A percentile compares a stretch with the other conserved stretches of the same genome.
Conservation (phyloP, 116 monocot species). For the Zostera marina region DNA sequence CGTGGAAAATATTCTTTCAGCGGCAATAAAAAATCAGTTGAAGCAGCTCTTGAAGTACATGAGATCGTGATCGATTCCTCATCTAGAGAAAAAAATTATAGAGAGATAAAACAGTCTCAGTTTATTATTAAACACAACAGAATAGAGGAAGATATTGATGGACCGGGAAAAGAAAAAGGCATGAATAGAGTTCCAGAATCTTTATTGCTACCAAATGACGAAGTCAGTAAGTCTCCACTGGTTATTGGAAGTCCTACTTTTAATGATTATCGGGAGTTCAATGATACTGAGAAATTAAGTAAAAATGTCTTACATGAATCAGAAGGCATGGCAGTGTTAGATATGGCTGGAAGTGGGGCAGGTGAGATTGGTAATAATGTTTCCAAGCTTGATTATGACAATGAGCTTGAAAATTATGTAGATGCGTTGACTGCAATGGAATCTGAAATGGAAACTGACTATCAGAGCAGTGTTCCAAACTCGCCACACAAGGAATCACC, state of each 20-base stretch:
- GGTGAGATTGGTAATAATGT: constrained; percentile 7
- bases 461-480: neutral
- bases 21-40: constrained; percentile 2
- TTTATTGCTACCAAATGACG: neutral
- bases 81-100: neutral
- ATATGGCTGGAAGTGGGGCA: constrained; percentile 3
- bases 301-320: neutral
- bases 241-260: neutral
- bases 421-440: constrained; percentile 18
- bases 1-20: neutral
- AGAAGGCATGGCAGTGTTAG: neutral
- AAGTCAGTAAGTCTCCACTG: neutral
- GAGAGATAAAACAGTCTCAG: neutral
- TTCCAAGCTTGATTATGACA: constrained; percentile 15
- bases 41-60: constrained; percentile 4
- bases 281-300: too few species aligned
- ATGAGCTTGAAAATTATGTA: constrained; percentile 16
- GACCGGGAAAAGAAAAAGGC: neutral
- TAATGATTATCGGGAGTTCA: neutral
- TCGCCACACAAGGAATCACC: neutral
- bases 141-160: neutral
- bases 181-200: neutral
- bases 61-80: constrained; percentile 10
- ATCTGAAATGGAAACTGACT: constrained; percentile 16
- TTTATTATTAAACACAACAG: neutral